Percentiles rank a stretch among this genome's conserved stretches.
Conservation (phyloP, 768 basidiomycete species). For the Polyporus arcularius region DNA sequence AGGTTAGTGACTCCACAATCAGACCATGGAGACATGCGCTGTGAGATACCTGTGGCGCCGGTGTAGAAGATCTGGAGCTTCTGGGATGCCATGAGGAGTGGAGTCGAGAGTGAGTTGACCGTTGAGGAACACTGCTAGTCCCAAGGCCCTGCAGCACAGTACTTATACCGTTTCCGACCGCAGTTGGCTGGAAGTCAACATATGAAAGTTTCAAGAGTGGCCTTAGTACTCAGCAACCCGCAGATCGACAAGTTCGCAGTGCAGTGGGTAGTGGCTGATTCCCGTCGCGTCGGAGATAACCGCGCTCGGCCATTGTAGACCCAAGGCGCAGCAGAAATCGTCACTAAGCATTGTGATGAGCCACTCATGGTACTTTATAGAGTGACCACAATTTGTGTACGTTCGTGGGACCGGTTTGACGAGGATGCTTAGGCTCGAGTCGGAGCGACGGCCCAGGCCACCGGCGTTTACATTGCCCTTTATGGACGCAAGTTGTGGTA, state of each 20-base stretch:
- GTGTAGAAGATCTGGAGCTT: slow-evolving; percentile 44
- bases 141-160: slow-evolving; percentile 53
- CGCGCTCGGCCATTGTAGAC: not conserved
- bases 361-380: too few species aligned
- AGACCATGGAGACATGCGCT: not conserved
- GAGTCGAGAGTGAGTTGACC: slow-evolving; percentile 17
- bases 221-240: not conserved
- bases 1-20: not conserved
- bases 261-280: not conserved
- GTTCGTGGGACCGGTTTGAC: too few species aligned
- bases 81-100: too few species aligned
- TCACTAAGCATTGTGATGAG: too few species aligned
- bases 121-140: not conserved
- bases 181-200: slow-evolving; percentile 46
- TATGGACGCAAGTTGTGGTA: too few species aligned
- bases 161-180: too few species aligned
- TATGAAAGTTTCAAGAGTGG: slow-evolving; percentile 49
- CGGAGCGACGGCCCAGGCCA: too few species aligned
- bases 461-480: too few species aligned
- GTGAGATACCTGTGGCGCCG: slow-evolving; percentile 44
- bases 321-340: too few species aligned
- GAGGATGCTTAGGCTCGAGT: too few species aligned
- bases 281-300: not conserved
- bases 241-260: too few species aligned
- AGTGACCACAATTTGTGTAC: too few species aligned